Evolutionary conservation across 441 rosid genomes (phyloP), one percentile per base, ranked within the genome.

Genomic region (Brassica balearica): DNA sequence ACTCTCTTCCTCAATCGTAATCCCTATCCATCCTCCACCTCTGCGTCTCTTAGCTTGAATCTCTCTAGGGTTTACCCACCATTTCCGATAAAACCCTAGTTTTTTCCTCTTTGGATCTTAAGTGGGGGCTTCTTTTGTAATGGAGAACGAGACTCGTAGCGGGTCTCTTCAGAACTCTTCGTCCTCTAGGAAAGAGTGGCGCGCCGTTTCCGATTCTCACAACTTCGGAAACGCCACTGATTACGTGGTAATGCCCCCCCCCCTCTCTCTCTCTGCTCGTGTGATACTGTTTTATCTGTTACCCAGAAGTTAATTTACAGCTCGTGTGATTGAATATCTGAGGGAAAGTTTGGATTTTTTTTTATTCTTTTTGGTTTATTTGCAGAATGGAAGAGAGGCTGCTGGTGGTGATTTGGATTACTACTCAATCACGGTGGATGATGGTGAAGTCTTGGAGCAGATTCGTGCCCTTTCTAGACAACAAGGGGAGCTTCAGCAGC

Each of bases 171-270:
- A 86, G 83, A 88, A 87, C 81, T 65, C 90, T 3, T 82, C 90
- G 14, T 78, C 88, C 17, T 78, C 88, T 2, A 82, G 96, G 82
- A 94, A 94, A 86, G 95, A 94, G 86, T 91, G 98, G 99, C 97
- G 97, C 48, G 98, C 97, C 48, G 90, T 91, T 76, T 84, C 98
- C 15, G 99, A 96, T 69, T 89, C 88, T 58, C 97, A 90, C 76
- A 78, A 87, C 5, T 86, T 74, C 80, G 88, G 91, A 59, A 88
- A 80, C 79, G 75, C 78, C 2, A 85, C 81, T 11, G 90, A 89
- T 55, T 95, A 92, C 84, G 96, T 87, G 76, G 84, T 81, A 71
- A 46, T 81, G 69, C 68, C 61, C 36, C 14, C 43, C 11, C 43
- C 9, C 43, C 43, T 8, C 43, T 32, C 36, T 38, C 43, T 46